phyloP scores from a whole-genome alignment of 306 rosid genomes.

The Ormosia emarginata region DNA sequence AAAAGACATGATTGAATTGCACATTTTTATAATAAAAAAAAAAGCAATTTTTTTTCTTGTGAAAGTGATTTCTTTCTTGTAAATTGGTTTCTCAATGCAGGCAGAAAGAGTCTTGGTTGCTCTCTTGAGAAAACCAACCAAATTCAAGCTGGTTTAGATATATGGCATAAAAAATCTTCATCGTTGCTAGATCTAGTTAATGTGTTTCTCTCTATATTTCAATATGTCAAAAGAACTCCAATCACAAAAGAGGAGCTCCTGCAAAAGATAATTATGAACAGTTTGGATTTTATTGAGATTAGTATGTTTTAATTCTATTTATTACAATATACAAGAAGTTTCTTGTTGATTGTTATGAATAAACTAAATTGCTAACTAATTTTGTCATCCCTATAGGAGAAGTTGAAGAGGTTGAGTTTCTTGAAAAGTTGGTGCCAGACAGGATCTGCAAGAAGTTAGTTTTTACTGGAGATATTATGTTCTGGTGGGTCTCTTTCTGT shows the following conservation, averaged over 20 bases:
- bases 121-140: slow-evolving; percentile 22
- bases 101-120: slow-evolving; percentile 22
- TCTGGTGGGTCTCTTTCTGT: slow-evolving; percentile 38
- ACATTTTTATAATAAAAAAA: not conserved
- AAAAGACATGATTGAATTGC: not conserved
- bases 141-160: slow-evolving; percentile 18
- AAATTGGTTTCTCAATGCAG: slow-evolving; percentile 30
- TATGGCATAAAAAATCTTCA: slow-evolving; percentile 2
- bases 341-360: slow-evolving; percentile 13
- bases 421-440: slow-evolving; percentile 55
- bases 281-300: slow-evolving; percentile 49
- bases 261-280: slow-evolving; percentile 59
- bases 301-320: slow-evolving; percentile 37
- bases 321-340: not conserved
- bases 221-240: slow-evolving; percentile 43
- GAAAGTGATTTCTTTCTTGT: not conserved
- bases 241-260: slow-evolving; percentile 76
- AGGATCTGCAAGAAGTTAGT: slow-evolving; percentile 52
- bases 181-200: slow-evolving; percentile 49
- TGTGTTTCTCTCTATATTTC: slow-evolving; percentile 48
- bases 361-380: slow-evolving; percentile 16
- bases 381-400: slow-evolving; percentile 42
- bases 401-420: slow-evolving; percentile 52
- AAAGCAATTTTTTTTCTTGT: not conserved
- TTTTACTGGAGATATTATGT: slow-evolving; percentile 47